phyloP scores from a whole-genome alignment of 768 basidiomycete genomes.

The Leucogyrophana mollusca region DNA sequence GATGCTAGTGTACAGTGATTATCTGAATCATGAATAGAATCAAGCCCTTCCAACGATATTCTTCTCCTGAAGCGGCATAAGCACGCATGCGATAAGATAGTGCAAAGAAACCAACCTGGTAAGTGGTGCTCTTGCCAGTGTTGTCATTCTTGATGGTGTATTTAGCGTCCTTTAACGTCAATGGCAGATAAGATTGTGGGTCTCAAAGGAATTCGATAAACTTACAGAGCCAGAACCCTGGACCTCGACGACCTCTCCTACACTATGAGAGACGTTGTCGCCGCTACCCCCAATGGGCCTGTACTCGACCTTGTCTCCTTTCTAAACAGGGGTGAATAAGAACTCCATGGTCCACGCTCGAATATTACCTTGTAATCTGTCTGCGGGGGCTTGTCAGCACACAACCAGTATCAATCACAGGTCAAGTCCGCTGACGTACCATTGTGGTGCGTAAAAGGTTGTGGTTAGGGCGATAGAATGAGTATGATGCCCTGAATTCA shows the following conservation, averaged over 20 bases:
- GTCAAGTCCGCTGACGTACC: neutral
- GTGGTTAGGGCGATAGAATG: no score
- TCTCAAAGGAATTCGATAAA: neutral
- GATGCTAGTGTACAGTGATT: no score
- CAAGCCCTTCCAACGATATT: slow-evolving; percentile 35
- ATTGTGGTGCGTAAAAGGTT: neutral
- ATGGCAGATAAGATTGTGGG: neutral
- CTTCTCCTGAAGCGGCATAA: slow-evolving; percentile 26
- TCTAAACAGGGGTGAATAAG: slow-evolving; percentile 15
- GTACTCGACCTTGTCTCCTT: slow-evolving; percentile 44
- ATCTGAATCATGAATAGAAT: no score
- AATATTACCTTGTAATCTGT: slow-evolving; percentile 21
- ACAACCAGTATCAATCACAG: no score
- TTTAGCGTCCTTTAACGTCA: slow-evolving; percentile 22
- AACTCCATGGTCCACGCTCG: no score
- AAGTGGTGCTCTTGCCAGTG: slow-evolving; percentile 39
- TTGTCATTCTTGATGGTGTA: slow-evolving; percentile 43
- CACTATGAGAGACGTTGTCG: slow-evolving; percentile 39
- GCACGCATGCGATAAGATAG: neutral
- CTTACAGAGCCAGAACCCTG: slow-evolving; percentile 32
- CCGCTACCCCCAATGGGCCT: slow-evolving; percentile 38
- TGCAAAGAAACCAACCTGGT: slow-evolving; percentile 26
- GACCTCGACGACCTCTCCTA: slow-evolving; percentile 34
- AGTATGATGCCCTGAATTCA: no score
- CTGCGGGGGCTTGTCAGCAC: neutral